Evolutionary conservation across 1,284 basidiomycete species (phyloP), one percentile per base, ranked within the genome.

Genomic region (Puccinia novopanici): DNA sequence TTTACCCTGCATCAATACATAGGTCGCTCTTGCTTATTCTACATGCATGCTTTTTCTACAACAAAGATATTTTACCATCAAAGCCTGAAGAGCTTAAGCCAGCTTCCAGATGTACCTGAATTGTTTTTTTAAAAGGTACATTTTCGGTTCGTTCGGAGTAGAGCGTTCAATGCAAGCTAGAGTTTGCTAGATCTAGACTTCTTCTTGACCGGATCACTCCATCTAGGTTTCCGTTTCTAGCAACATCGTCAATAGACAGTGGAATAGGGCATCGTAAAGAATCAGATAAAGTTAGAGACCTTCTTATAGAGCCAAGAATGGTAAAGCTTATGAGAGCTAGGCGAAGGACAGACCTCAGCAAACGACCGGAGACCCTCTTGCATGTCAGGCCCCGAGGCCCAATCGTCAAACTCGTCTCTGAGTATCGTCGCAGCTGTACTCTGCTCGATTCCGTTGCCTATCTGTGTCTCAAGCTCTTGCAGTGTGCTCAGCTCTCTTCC

Each of bases 331-430:
- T n/a, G n/a, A 57, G 24, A 73, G 17, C 8, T n/a, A 15, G 8
- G 27, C 57, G 17, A 22, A 15, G 5, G 55, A 73, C 86, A 82
- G 83, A 88, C 88, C 84, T 88, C 87, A 67, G 84, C 84, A 82
- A 89, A 89, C 9, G 88, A 87, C 81, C 83, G 80, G 13, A 89
- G 84, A 2, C 89, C 89, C 83, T 89, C 88, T 87, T 91, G 91
- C 84, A 94, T 91, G 84, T 95, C 94, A 57, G 88, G 87, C 45
- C 92, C 91, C 0, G 86, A 86, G 83, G 90, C 92, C n/a, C 90
- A 86, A 24, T 89, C 87, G 81, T 87, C 87, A 83, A 89, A 90
- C 82, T 90, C 88, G 34, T 87, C 84, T 34, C 89, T 88, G 82
- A 87, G 85, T 10, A 88, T 84, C 77, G 91, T 90, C 0, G 87